These are phyloP conservation scores for Lactifluus volemus DNA, from an alignment of 768 basidiomycete species.

Conservation along the genomic window DNA sequence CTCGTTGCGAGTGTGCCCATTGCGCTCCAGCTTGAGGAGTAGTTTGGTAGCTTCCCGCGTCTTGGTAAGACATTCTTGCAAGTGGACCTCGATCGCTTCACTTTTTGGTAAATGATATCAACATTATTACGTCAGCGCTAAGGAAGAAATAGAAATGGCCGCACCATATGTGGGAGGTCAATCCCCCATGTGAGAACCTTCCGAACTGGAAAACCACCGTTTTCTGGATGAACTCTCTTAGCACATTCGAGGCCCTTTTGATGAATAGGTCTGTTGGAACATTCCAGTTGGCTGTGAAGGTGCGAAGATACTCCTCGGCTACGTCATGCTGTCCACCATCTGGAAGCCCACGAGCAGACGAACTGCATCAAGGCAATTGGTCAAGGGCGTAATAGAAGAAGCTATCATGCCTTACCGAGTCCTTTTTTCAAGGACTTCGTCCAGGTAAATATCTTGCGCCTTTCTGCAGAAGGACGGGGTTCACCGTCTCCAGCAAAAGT, in stretches of 20 bases:
- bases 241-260: background rate
- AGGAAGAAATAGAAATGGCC: background rate
- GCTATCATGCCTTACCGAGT: background rate
- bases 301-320: slow-evolving; percentile 7
- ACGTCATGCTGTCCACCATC: slow-evolving; percentile 3
- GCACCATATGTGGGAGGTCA: background rate
- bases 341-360: slow-evolving; percentile 10
- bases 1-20: slow-evolving; percentile 10
- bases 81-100: background rate
- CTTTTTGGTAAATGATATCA: background rate
- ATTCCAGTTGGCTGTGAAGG: slow-evolving; percentile 2
- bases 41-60: background rate
- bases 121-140: background rate
- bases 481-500: background rate
- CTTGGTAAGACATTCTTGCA: background rate
- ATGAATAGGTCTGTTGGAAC: slow-evolving; percentile 1
- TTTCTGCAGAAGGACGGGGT: background rate
- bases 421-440: slow-evolving; percentile 1
- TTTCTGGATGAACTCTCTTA: background rate
- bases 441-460: slow-evolving; percentile 2
- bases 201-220: background rate
- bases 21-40: slow-evolving; percentile 11
- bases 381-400: background rate
- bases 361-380: background rate
- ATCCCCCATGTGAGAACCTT: background rate